phyloP scores from a whole-genome alignment of 2,329 filamentous ascomycete genomes.

The Epichloe sibirici region DNA sequence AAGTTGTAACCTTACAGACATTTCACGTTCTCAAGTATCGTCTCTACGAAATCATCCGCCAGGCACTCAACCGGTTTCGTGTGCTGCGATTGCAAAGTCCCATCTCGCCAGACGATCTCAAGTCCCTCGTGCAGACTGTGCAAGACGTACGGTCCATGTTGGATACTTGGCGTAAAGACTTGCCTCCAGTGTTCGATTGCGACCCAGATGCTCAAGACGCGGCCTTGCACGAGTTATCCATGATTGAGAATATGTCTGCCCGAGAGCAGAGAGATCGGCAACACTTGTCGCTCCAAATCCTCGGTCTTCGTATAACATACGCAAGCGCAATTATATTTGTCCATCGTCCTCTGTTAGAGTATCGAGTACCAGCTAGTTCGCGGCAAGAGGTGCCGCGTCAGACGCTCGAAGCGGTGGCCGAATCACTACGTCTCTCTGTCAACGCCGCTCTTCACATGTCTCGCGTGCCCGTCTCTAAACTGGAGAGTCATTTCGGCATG shows the following conservation, averaged over 20 bases:
- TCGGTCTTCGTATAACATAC: not conserved
- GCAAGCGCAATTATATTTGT: constrained; percentile 3
- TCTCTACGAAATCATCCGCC: constrained; percentile 16
- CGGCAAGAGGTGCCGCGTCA: constrained; percentile 6
- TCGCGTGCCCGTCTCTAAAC: constrained; percentile 13
- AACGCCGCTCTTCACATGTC: constrained; percentile 19
- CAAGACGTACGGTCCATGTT: constrained; percentile 7
- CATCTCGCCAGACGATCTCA: constrained; percentile 10
- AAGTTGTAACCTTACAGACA: constrained; percentile 8
- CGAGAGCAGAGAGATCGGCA: not conserved
- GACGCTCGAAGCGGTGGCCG: constrained; percentile 12
- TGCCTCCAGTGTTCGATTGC: constrained; percentile 1
- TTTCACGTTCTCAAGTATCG: constrained; percentile 17
- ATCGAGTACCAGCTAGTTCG: constrained; percentile 1
- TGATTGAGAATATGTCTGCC: not conserved
- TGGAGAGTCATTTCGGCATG: constrained; percentile 14
- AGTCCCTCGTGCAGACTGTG: constrained; percentile 9
- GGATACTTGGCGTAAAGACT: constrained; percentile 6
- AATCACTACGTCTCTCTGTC: constrained; percentile 13
- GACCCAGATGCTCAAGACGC: constrained; percentile 3
- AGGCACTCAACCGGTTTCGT: constrained; percentile 15
- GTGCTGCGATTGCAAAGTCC: constrained; percentile 12
- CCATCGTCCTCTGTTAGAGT: constrained; percentile 2
- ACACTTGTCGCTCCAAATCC: constrained; percentile 2
- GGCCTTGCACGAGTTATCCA: not conserved